Evolutionary conservation across 2,329 filamentous ascomycete species (phyloP).

Genomic region (Monosporascus sp.): DNA sequence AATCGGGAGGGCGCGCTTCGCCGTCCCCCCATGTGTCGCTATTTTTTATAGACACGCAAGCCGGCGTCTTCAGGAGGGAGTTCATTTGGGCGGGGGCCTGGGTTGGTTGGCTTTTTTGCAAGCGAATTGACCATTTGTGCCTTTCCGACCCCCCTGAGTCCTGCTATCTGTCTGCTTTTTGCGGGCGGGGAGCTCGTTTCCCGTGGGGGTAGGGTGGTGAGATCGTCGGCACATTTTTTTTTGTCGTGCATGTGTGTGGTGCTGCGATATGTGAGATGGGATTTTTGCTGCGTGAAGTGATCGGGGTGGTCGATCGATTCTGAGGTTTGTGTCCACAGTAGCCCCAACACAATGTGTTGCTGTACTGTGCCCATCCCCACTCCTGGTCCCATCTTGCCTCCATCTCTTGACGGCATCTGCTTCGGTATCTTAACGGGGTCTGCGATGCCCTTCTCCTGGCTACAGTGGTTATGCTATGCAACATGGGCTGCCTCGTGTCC

Average conservation of each 20-base stretch:
- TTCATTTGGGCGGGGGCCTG: constrained; percentile 22
- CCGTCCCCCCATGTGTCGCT: constrained; percentile 8
- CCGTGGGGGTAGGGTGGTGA: constrained; percentile 28
- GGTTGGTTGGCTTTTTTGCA: constrained; percentile 26
- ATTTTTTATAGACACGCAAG: constrained; percentile 8
- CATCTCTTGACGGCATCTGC: no score
- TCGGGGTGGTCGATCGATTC: no score
- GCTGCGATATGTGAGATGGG: no score
- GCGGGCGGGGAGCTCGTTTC: constrained; percentile 8
- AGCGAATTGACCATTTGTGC: constrained; percentile 38
- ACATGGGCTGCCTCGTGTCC: no score
- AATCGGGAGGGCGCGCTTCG: constrained; percentile 18
- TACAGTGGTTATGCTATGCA: no score
- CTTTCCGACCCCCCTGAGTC: constrained; percentile 29
- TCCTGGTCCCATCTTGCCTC: no score
- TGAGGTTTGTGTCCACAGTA: no score
- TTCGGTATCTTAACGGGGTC: no score
- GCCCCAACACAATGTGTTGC: no score
- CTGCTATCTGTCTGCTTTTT: constrained; percentile 31
- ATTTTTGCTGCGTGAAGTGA: no score
- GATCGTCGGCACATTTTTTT: constrained; percentile 36
- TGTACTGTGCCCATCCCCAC: no score
- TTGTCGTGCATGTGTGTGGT: background rate
- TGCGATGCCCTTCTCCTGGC: no score
- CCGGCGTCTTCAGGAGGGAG: constrained; percentile 26